These are phyloP conservation scores for Moesziomyces sp. DNA, from an alignment of 1,284 basidiomycete species.

Conservation along the genomic window DNA sequence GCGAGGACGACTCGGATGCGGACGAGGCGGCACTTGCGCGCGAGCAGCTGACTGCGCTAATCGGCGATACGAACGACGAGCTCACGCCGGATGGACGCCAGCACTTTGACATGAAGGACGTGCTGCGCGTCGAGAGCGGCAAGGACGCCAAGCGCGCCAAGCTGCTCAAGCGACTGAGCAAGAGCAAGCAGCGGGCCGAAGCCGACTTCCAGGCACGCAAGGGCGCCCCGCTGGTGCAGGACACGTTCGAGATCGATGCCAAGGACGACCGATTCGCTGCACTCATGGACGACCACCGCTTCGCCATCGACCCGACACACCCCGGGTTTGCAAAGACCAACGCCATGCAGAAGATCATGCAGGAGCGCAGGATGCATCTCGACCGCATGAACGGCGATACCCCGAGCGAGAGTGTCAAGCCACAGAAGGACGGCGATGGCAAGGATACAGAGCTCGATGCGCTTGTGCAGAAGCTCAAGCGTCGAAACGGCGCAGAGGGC, in stretches of 20 bases:
- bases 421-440: neutral
- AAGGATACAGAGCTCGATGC: slow-evolving; percentile 21
- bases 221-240: slow-evolving; percentile 62
- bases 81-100: slow-evolving; percentile 60
- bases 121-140: slow-evolving; percentile 84
- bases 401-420: neutral
- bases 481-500: slow-evolving; percentile 9
- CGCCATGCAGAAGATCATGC: slow-evolving; percentile 62
- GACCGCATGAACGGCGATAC: slow-evolving; percentile 10
- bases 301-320: slow-evolving; percentile 95
- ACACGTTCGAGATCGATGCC: slow-evolving; percentile 81
- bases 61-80: slow-evolving; percentile 54
- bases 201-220: slow-evolving; percentile 65
- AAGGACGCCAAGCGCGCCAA: slow-evolving; percentile 65
- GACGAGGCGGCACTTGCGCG: slow-evolving; percentile 28
- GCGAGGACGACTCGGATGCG: slow-evolving; percentile 8
- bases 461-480: slow-evolving; percentile 40
- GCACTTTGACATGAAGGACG: slow-evolving; percentile 92
- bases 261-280: slow-evolving; percentile 88
- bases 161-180: slow-evolving; percentile 43
- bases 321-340: slow-evolving; percentile 71
- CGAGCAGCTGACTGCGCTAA: slow-evolving; percentile 41
- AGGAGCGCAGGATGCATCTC: slow-evolving; percentile 47
- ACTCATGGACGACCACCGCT: slow-evolving; percentile 88
- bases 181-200: slow-evolving; percentile 51